Percentiles rank a stretch among this genome's conserved stretches.
These are phyloP conservation scores for Rutidosis leptorrhynchoides DNA, from an alignment of 129 eudicot species.

Conservation along the genomic window DNA sequence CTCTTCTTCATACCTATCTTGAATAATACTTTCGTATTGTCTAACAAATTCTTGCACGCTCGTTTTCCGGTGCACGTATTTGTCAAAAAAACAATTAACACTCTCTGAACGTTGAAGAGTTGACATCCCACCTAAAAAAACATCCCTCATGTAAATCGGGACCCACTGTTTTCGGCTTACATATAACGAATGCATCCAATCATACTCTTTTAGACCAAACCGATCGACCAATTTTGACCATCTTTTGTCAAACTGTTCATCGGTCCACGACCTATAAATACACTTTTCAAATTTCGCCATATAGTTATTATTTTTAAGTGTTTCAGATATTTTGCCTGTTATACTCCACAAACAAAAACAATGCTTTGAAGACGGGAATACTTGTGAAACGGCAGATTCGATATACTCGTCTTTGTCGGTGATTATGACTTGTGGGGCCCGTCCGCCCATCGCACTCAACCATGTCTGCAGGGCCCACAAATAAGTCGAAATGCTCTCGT, in stretches of 20 bases:
- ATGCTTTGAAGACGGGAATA: conserved; percentile 64
- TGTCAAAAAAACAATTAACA: conserved; percentile 84
- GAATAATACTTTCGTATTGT: conserved; percentile 68
- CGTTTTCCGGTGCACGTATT: conserved; percentile 82
- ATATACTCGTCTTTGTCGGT: conserved; percentile 65
- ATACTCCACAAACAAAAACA: conserved; percentile 74
- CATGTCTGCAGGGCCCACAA: conserved; percentile 84
- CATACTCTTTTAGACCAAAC: conserved; percentile 66
- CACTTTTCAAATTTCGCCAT: conserved; percentile 69
- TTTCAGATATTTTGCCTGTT: conserved; percentile 67
- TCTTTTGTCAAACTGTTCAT: conserved; percentile 80
- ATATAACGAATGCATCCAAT: conserved; percentile 59
- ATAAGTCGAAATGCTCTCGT: conserved; percentile 58
- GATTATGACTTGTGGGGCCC: conserved; percentile 60
- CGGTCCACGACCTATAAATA: conserved; percentile 67
- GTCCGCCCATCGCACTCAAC: conserved; percentile 83
- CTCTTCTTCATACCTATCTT: conserved; percentile 94
- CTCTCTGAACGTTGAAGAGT: conserved; percentile 76
- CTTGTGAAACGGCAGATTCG: conserved; percentile 52
- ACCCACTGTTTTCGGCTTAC: conserved; percentile 76
- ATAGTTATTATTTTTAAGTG: conserved; percentile 58
- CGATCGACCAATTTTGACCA: conserved; percentile 61
- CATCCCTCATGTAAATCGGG: conserved; percentile 61
- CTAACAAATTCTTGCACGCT: conserved; percentile 62
- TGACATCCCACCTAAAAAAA: conserved; percentile 82